Evolutionary conservation across 2,329 filamentous ascomycete genomes (phyloP), one percentile per base, ranked within the genome.

Genomic region (Diaporthe sp.): DNA sequence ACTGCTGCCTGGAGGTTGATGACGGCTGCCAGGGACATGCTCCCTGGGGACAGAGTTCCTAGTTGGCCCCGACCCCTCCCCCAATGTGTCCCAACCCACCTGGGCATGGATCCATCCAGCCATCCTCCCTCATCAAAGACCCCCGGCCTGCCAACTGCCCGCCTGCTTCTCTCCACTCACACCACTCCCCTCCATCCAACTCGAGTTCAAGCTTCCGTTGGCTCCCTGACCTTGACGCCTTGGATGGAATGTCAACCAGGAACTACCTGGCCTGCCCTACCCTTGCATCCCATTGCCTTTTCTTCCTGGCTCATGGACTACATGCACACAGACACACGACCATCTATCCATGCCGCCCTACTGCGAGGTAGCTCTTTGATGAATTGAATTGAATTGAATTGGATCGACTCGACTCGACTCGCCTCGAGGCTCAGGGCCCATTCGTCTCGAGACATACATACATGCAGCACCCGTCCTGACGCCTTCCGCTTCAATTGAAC

Each of bases 201-300:
- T 53, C 65, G n/a, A 53, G 65, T 51, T 53, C 46, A 68, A 68
- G 65, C 65, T 68, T 68, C 65, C 4, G 65, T 68, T 53, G 65
- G 65, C 65, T 42, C 65, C 65, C 46, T 68, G 62, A 53, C 62
- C 65, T 68, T 53, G 65, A 67, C 61, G 34, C 61, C 42, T 67
- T 49, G 61, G 61, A 68, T n/a, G 46, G 46, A 53, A 39, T 53
- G n/a, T n/a, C 46, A 28, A 68, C 65, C 46, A 53, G 65, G 65
- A 53, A 39, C 4, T 69, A 42, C 65, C 65, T 69, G 65, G 65
- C 65, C 65, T 55, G 46, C 46, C 46, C 31, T 12, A 51, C 25
- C 49, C 65, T 46, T 28, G 49, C 42, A 19, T 12, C 65, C 49
- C 49, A 22, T 28, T 17, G 28, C 46, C 28, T 53, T 68, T 53